Conservation (phyloP, 306 rosid genomes). For the Acacia crassicarpa region DNA sequence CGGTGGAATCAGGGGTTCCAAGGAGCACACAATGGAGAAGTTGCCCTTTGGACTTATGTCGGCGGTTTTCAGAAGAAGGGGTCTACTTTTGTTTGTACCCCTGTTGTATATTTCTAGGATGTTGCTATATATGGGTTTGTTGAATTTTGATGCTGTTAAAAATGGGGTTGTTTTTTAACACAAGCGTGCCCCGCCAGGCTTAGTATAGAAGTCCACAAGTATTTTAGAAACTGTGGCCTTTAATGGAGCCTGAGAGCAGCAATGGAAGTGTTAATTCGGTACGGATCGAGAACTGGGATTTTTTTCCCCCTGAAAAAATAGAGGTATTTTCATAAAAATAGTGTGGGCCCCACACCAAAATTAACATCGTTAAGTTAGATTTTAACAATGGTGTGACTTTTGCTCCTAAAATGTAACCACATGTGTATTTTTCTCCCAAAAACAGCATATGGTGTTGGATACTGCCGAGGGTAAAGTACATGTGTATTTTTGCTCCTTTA, state of each 20-base stretch:
- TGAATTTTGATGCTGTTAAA: conserved; percentile 73
- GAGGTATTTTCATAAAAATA: too few species aligned
- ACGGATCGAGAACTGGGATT: too few species aligned
- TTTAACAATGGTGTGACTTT: too few species aligned
- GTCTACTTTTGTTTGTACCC: conserved; percentile 83
- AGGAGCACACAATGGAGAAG: conserved; percentile 57
- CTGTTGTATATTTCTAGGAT: conserved; percentile 82
- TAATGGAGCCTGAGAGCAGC: conserved; percentile 52
- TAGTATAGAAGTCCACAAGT: conserved; percentile 85
- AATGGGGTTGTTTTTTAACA: conserved; percentile 60
- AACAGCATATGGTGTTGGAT: too few species aligned
- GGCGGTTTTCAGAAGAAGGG: conserved; percentile 69
- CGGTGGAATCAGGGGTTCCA: conserved; percentile 31
- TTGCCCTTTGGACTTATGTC: conserved; percentile 56
- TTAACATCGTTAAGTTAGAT: too few species aligned
- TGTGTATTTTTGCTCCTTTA: too few species aligned
- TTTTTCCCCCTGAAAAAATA: too few species aligned
- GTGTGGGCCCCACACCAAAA: too few species aligned
- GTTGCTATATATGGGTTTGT: conserved; percentile 84
- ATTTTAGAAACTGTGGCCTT: conserved; percentile 79
- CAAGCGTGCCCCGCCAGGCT: conserved; percentile 69
- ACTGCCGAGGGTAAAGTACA: too few species aligned
- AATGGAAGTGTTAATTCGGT: conserved; percentile 62
- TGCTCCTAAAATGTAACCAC: too few species aligned
- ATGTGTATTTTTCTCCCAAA: too few species aligned